Evolutionary conservation across 78 protist species (phyloP).

Genomic region (Isochrysis galbana): DNA sequence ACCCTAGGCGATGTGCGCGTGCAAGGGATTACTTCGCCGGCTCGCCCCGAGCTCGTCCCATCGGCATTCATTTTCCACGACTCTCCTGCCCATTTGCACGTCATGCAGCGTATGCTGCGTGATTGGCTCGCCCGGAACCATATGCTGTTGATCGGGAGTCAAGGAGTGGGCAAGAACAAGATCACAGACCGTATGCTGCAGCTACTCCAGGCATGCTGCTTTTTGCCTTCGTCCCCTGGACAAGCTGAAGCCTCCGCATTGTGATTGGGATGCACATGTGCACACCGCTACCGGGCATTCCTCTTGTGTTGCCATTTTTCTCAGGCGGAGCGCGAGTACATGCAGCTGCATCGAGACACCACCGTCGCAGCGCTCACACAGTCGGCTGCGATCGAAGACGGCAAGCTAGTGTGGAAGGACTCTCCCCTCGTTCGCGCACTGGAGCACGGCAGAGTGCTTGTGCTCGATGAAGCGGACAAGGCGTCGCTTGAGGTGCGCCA

Average conservation of each 20-base stretch:
- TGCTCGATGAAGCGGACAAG: constrained; percentile 85
- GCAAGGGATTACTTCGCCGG: not conserved
- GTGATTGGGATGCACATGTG: no score
- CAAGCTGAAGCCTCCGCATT: no score
- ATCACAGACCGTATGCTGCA: constrained; percentile 60
- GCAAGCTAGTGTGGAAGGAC: constrained; percentile 51
- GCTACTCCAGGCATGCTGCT: constrained; percentile 54
- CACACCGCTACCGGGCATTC: no score
- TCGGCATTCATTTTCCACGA: constrained; percentile 42
- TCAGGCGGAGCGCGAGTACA: constrained; percentile 69
- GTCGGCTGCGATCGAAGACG: constrained; percentile 42
- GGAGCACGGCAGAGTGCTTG: constrained; percentile 56
- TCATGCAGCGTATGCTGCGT: constrained; percentile 28
- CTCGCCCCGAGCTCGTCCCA: constrained; percentile 63
- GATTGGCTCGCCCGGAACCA: constrained; percentile 45
- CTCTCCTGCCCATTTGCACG: constrained; percentile 26
- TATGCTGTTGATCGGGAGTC: constrained; percentile 72
- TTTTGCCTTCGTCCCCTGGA: no score
- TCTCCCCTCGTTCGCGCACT: constrained; percentile 75
- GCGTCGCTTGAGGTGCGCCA: constrained; percentile 74
- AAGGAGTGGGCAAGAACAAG: constrained; percentile 86
- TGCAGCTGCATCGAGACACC: constrained; percentile 85
- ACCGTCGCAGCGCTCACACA: constrained; percentile 69
- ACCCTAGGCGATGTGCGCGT: not conserved
- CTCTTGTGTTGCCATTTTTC: no score